These are phyloP conservation scores for Suhomyces yuchorum DNA, from an alignment of 1,139 yeast species.

Conservation along the genomic window DNA sequence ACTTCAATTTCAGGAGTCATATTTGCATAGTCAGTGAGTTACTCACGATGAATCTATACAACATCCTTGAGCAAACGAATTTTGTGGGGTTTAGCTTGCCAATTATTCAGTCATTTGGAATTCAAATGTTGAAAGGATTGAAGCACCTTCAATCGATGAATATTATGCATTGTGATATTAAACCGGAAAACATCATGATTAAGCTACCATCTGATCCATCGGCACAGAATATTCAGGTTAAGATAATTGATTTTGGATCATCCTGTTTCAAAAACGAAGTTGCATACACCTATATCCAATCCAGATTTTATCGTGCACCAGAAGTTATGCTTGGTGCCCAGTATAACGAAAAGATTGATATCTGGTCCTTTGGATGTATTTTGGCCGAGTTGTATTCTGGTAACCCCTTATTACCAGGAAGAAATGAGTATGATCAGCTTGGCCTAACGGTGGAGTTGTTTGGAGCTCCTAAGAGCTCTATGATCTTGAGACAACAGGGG, in stretches of 20 bases:
- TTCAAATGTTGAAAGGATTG: conserved; percentile 61
- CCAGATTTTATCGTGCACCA: conserved; percentile 70
- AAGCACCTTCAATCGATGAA: conserved; percentile 56
- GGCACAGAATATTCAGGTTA: conserved; percentile 35
- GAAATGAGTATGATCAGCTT: conserved; percentile 27
- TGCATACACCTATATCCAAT: conserved; percentile 61
- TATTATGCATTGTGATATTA: conserved; percentile 79
- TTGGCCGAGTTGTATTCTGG: conserved; percentile 26
- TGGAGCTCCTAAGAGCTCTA: conserved; percentile 23
- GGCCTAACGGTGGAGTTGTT: conserved; percentile 24
- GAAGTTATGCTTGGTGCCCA: conserved; percentile 82
- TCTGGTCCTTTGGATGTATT: conserved; percentile 33
- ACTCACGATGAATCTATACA: conserved; percentile 67
- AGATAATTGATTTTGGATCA: conserved; percentile 69
- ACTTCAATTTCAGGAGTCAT: conserved; percentile 80
- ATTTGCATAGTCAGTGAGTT: conserved; percentile 80
- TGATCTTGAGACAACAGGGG: conserved; percentile 16
- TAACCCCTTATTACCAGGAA: conserved; percentile 26
- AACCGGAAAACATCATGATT: conserved; percentile 69
- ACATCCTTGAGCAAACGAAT: conserved; percentile 59
- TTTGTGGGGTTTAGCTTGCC: conserved; percentile 63
- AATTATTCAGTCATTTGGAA: conserved; percentile 52
- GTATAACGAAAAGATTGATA: conserved; percentile 54
- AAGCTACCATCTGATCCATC: conserved; percentile 28
- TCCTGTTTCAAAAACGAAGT: conserved; percentile 52